A percentile compares a stretch with the other conserved stretches of the same genome.
phyloP scores from a whole-genome alignment of 2,329 filamentous ascomycete genomes.

The Aureobasidium sp. region DNA sequence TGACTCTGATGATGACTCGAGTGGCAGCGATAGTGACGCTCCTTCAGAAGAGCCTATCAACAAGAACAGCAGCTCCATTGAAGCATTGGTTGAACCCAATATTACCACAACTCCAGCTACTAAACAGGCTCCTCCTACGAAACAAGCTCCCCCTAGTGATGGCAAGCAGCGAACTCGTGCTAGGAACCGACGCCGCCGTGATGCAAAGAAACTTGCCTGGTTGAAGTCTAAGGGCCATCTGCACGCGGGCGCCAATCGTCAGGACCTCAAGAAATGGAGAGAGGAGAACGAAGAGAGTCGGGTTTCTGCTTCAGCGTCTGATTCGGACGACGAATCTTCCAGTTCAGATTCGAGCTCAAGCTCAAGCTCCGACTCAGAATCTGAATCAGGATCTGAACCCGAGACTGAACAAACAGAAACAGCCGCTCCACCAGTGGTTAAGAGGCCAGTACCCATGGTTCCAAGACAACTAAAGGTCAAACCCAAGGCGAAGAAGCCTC shows the following conservation, averaged over 20 bases:
- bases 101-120: neutral
- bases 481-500: neutral
- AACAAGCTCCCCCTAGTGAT: constrained; percentile 37
- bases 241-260: constrained; percentile 43
- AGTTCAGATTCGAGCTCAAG: constrained; percentile 5
- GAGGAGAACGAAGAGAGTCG: neutral
- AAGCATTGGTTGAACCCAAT: neutral
- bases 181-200: constrained; percentile 49
- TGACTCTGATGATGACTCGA: constrained; percentile 13
- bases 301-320: neutral
- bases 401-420: neutral
- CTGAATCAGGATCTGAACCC: constrained; percentile 8
- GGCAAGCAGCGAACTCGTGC: constrained; percentile 46
- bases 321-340: constrained; percentile 4
- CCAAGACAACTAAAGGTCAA: constrained; percentile 16
- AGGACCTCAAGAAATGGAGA: constrained; percentile 33
- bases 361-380: constrained; percentile 10
- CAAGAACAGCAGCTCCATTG: neutral
- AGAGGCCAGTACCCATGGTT: constrained; percentile 17
- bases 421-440: neutral
- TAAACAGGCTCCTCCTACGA: constrained; percentile 25
- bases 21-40: constrained; percentile 13
- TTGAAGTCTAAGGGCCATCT: constrained; percentile 50
- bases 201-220: constrained; percentile 42
- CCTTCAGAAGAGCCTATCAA: constrained; percentile 8